Evolutionary conservation across 106 monocot genomes (phyloP), one percentile per base, ranked within the genome.

Genomic region (Dendrobium catenatum): DNA sequence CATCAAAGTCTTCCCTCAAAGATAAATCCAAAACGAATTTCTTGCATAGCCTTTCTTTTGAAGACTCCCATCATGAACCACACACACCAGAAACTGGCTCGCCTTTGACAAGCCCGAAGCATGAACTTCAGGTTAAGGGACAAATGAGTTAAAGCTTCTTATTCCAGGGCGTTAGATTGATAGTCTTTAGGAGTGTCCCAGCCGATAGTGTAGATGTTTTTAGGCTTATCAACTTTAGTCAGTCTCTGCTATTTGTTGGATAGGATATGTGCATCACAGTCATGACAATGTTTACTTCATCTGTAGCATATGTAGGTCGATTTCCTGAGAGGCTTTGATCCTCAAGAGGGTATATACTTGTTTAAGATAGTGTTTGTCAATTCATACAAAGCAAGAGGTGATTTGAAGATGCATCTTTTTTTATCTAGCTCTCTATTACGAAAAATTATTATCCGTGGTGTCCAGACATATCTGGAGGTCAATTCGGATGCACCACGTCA

Each of bases 41-140:
- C 16, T 16, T 68, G 4, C 87, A 89, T 24, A 84, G 80, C 72
- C 76, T 85, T 42, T 79, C 83, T 15, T 80, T 48, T 15, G 82
- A 91, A 0, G 82, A 89, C 15, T 82, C 93, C 8, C 77, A 54
- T 41, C 84, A 84, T 13, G 86, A 84, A 68, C 89, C 94, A 15
- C 56, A 85, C 24, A 92, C 90, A 6, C 92, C 90, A 4, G 95
- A 95, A 73, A 88, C 90, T 9, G 79, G 84, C 37, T 89, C 91
- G 13, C 82, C 80, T 2, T 73, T 51, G 40, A 26, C 6, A 47
- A 78, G 83, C 78, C 83, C 72, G 31, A 55, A 83, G 78, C 68
- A 55, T 6, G 77, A 77, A 47, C 77, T 44, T 9, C 22, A 19
- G 13, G 77, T 29, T 2, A 77, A 83, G 48, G 78, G 78, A 37